Evolutionary conservation across 2,329 filamentous ascomycete genomes (phyloP).

Genomic region (Beauveria sp.): DNA sequence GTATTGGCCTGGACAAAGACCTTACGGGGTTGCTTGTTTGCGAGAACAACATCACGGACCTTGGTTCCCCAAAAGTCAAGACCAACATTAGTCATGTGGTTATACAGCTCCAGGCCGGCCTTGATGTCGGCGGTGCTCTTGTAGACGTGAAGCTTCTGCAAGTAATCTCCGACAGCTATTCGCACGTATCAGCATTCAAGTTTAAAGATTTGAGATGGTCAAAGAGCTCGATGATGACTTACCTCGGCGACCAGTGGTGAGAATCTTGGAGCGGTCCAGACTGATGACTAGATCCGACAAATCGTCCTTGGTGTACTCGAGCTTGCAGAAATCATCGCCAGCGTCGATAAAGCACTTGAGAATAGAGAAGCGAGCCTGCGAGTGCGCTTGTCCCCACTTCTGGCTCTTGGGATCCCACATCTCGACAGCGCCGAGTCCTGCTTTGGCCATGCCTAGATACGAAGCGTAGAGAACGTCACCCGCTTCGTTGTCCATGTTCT

Average conservation of each 20-base stretch:
- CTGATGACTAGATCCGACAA: conserved; percentile 75
- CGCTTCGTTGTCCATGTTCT: conserved; percentile 66
- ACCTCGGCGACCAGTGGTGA: conserved; percentile 68
- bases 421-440: conserved; percentile 81
- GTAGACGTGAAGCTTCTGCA: conserved; percentile 88
- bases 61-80: conserved; percentile 75
- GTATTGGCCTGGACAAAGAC: conserved; percentile 96
- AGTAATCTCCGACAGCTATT: conserved; percentile 69
- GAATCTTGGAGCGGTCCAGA: conserved; percentile 79
- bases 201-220: not conserved
- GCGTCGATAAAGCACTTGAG: conserved; percentile 77
- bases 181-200: conserved; percentile 17
- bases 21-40: conserved; percentile 75
- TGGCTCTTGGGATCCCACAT: conserved; percentile 88
- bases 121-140: conserved; percentile 83
- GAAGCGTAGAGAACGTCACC: conserved; percentile 82
- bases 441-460: conserved; percentile 89
- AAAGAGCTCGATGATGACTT: conserved; percentile 15
- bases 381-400: conserved; percentile 91
- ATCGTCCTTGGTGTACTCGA: conserved; percentile 65
- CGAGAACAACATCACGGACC: conserved; percentile 66
- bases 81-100: conserved; percentile 74
- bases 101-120: conserved; percentile 71
- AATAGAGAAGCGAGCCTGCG: conserved; percentile 86
- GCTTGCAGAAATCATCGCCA: conserved; percentile 77